A percentile compares a stretch with the other conserved stretches of the same genome.
phyloP scores from a whole-genome alignment of 179 eudicot genomes.

The Pouteria campechiana region DNA sequence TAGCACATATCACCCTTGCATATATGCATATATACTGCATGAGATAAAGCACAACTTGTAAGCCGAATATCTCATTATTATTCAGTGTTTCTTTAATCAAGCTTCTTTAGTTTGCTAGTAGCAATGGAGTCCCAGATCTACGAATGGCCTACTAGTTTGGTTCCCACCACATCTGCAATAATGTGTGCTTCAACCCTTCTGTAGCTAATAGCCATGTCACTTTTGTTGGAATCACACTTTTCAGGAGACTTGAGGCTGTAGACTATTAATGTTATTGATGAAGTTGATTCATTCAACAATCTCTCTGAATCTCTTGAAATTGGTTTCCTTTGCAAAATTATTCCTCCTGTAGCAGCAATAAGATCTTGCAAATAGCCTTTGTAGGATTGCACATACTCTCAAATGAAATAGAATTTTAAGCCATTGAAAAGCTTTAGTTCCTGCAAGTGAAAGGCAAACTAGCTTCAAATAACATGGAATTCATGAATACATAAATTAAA shows the following conservation, averaged over 20 bases:
- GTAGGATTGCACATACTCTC: conserved; percentile 47
- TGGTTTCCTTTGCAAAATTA: conserved; percentile 31
- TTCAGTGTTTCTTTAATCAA: no score
- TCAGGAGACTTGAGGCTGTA: conserved; percentile 36
- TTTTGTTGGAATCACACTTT: conserved; percentile 8
- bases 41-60: no score
- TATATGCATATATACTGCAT: no score
- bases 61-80: no score
- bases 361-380: conserved; percentile 47
- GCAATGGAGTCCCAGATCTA: conserved; percentile 93
- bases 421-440: conserved; percentile 67
- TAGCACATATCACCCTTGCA: no score
- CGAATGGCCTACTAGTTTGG: conserved; percentile 45
- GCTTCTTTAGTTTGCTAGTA: no score
- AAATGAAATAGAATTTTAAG: conserved; percentile 43
- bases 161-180: conserved; percentile 28
- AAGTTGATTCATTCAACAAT: conserved; percentile 2
- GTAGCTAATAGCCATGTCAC: conserved; percentile 7
- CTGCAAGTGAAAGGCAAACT: conserved; percentile 32
- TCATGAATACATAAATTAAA: no score
- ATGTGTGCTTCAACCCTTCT: conserved; percentile 30
- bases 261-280: conserved; percentile 23
- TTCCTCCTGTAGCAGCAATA: conserved; percentile 60
- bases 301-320: conserved; percentile 4
- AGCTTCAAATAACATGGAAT: no score